These are phyloP conservation scores for Heterobasidion occidentale DNA, from an alignment of 1,284 basidiomycete genomes.

Conservation along the genomic window DNA sequence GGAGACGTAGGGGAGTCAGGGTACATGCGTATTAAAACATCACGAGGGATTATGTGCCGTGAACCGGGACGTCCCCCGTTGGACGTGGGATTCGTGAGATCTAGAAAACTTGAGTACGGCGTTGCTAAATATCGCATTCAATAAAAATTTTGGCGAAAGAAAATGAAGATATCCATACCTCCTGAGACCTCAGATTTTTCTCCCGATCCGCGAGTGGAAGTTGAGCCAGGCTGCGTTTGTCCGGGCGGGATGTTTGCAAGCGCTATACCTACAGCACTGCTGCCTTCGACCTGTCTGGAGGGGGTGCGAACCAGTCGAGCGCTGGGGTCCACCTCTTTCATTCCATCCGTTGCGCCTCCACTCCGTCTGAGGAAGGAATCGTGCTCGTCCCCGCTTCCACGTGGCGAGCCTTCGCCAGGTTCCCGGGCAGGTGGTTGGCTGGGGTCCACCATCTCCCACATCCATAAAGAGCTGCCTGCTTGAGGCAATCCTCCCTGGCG, in stretches of 20 bases:
- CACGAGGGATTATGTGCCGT: conserved; percentile 23
- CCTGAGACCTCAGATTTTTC: neutral
- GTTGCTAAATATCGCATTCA: neutral
- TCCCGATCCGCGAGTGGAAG: neutral
- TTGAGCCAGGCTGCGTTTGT: neutral
- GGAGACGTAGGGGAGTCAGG: conserved; percentile 17
- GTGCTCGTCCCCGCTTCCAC: conserved; percentile 57
- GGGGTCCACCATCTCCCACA: conserved; percentile 12
- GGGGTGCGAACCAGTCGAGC: conserved; percentile 17
- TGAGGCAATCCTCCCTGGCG: neutral
- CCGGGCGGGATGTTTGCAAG: neutral
- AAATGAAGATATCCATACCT: no score
- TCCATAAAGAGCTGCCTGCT: conserved; percentile 8
- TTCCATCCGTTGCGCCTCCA: neutral
- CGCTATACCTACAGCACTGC: conserved; percentile 19
- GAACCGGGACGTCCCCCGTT: neutral
- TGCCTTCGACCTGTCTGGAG: conserved; percentile 16
- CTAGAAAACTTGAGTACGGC: neutral
- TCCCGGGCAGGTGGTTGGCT: conserved; percentile 16
- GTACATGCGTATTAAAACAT: conserved; percentile 19
- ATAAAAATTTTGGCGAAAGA: neutral
- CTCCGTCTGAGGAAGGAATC: conserved; percentile 50
- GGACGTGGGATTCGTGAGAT: neutral
- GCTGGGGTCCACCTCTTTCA: conserved; percentile 10
- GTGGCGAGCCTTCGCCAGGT: conserved; percentile 56